phyloP scores from a whole-genome alignment of 75 land plant genomes.

The Pseudotsuga menziesii region DNA sequence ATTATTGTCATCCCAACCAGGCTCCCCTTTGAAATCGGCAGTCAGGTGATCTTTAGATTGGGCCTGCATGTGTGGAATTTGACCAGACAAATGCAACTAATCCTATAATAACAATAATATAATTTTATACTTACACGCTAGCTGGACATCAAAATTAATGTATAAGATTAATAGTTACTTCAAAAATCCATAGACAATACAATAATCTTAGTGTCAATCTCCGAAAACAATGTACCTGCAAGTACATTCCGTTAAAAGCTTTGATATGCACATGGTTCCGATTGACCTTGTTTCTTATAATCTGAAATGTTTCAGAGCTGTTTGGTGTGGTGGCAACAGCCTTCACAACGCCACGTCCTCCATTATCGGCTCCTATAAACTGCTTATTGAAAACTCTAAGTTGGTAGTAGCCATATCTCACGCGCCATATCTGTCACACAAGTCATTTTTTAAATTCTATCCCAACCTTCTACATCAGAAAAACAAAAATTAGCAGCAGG shows the following conservation, averaged over 20 bases:
- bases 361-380: conserved; percentile 34
- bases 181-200: too few species aligned
- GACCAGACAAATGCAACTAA: background rate
- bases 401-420: conserved; percentile 28
- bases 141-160: background rate
- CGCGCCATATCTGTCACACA: conserved; percentile 52
- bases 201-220: too few species aligned
- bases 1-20: conserved; percentile 55
- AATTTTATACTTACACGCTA: background rate
- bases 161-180: too few species aligned
- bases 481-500: too few species aligned
- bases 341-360: conserved; percentile 24
- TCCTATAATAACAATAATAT: too few species aligned
- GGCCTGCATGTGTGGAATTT: conserved; percentile 25
- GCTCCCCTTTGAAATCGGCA: conserved; percentile 44
- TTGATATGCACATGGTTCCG: conserved; percentile 47
- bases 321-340: conserved; percentile 24
- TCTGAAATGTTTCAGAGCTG: conserved; percentile 47
- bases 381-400: conserved; percentile 54
- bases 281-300: conserved; percentile 20
- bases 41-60: conserved; percentile 38
- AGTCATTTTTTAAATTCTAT: background rate
- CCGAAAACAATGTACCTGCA: conserved; percentile 42
- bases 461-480: too few species aligned
- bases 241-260: conserved; percentile 61